These are phyloP conservation scores for Thielaviopsis musarum DNA, from an alignment of 2,329 filamentous ascomycete species.

Conservation along the genomic window DNA sequence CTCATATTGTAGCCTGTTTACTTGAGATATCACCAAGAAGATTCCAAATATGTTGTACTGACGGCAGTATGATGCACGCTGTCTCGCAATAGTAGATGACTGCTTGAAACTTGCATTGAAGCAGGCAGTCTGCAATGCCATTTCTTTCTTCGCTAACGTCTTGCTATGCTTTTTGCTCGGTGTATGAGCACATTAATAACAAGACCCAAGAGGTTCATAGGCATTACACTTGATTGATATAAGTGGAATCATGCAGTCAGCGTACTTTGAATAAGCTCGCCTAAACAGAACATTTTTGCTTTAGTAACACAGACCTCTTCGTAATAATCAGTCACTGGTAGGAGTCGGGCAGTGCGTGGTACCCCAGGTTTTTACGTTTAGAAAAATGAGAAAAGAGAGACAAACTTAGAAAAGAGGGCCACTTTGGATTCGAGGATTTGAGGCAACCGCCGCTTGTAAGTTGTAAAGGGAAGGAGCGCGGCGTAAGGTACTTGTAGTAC, in stretches of 20 bases:
- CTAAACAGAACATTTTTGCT: background rate
- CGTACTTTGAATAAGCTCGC: background rate
- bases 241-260: background rate
- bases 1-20: background rate
- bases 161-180: too few species aligned
- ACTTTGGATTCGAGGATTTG: too few species aligned
- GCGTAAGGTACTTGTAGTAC: too few species aligned
- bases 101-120: background rate
- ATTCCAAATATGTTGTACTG: too few species aligned
- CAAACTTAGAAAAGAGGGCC: background rate
- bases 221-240: too few species aligned
- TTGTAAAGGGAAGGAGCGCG: too few species aligned
- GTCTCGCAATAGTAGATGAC: background rate
- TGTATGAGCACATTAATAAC: too few species aligned
- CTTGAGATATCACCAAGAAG: too few species aligned
- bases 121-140: background rate
- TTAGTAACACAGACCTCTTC: background rate
- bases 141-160: background rate
- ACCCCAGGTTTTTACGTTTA: background rate
- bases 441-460: too few species aligned
- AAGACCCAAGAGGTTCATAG: too few species aligned
- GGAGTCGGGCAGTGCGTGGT: background rate
- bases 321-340: background rate
- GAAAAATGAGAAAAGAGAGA: background rate
- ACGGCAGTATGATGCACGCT: background rate